Conservation (phyloP, 352 stramenopile species). For the Phytopythium helicoides region DNA sequence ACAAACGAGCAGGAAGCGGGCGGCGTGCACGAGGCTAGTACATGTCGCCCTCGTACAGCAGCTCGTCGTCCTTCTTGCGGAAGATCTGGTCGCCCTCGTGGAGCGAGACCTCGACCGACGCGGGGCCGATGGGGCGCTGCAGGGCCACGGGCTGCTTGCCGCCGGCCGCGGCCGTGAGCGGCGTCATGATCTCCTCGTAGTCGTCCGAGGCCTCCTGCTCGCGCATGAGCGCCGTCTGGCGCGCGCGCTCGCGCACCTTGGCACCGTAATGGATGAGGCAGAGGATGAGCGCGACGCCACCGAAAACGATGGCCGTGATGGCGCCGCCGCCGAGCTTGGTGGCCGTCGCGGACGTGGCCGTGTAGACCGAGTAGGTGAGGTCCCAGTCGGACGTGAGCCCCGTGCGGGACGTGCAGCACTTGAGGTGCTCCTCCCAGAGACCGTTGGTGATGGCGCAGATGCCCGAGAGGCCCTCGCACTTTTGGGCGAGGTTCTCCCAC, state of each 20-base stretch:
- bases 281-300: constrained; percentile 78
- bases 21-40: constrained; percentile 46
- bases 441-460: constrained; percentile 85
- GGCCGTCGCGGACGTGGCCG: constrained; percentile 34
- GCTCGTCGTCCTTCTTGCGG: constrained; percentile 75
- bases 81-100: constrained; percentile 89
- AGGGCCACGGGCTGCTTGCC: constrained; percentile 65
- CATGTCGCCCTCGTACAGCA: constrained; percentile 90
- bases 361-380: constrained; percentile 69
- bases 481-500: constrained; percentile 79
- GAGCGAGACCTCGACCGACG: constrained; percentile 74
- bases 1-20: constrained; percentile 5
- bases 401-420: constrained; percentile 68
- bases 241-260: constrained; percentile 77
- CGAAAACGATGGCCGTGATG: constrained; percentile 81
- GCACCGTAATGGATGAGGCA: constrained; percentile 79
- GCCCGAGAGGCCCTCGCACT: constrained; percentile 73
- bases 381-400: constrained; percentile 70
- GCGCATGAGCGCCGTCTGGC: constrained; percentile 83
- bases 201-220: constrained; percentile 87
- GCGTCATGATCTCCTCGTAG: constrained; percentile 91
- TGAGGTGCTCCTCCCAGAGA: constrained; percentile 78
- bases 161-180: constrained; percentile 59
- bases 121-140: constrained; percentile 62
- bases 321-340: constrained; percentile 65